Base-by-base conservation (phyloP, 2,329 filamentous ascomycete species). In the Microdochium paspali region DNA sequence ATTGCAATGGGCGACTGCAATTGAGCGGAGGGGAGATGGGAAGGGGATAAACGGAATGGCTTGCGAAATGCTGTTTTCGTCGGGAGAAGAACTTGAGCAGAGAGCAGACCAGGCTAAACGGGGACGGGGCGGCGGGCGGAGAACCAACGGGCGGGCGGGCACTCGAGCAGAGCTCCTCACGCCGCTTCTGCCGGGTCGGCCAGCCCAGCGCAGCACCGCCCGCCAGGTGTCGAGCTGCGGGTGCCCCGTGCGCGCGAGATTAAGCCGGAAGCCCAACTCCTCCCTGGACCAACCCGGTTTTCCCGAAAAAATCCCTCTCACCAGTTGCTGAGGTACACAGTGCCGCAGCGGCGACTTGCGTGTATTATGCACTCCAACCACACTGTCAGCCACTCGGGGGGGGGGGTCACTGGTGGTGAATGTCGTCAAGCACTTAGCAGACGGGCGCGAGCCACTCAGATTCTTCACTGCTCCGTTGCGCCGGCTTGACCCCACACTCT, bases 1-100 rank as follows among this genome's bases (percentile, higher is more conserved):
- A 45, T 45, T 45, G 44, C 42, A 44, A 43, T 23, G 26, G 12
- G 20, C 23, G 24, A 26, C 42, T 44, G 42, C 42, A 44, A 44
- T 44, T 44, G 42, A 44, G 24, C 23, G 23, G 42, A 44, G 42
- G 13, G 42, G 23, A 15, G 26, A 28, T 28, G 26, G 23, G 42
- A 21, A 44, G 42, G 42, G 42, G 23, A 25, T 21, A 20, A 6
- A 18, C 6, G 20, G 35, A 20, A 18, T 40, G 20, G 35, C 35
- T 40, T 40, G 35, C 35, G 35, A 20, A 21, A 40, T 40, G 35
- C 35, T 40, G 35, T 40, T 40, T 40, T 40, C 35, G 20, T 21
- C 35, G 35, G 35, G 18, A 18, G 35, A 40, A 40, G 35, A 40
- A 40, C 35, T 40, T 40, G 35, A 40, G n/a, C n/a, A n/a, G 35